Conservation (phyloP, 768 basidiomycete genomes). For the Wakefieldia striispora region DNA sequence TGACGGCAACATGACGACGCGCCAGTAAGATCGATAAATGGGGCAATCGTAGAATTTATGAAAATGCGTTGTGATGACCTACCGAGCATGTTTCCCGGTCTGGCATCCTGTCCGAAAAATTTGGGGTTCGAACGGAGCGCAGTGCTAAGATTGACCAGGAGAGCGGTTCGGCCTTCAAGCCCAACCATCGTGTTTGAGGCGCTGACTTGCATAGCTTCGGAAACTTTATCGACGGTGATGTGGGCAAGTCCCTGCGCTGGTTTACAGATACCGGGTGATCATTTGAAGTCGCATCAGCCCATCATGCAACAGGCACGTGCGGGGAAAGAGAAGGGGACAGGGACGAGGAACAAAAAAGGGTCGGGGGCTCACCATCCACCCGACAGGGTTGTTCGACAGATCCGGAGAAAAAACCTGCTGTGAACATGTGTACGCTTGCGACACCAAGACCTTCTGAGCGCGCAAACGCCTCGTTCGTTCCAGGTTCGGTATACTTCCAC, state of each 20-base stretch:
- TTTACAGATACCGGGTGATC: constrained; percentile 1
- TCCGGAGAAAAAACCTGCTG: constrained; percentile 77
- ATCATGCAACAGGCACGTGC: not conserved
- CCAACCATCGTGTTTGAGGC: constrained; percentile 85
- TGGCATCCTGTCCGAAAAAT: constrained; percentile 70
- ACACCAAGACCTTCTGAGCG: constrained; percentile 86
- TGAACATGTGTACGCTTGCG: constrained; percentile 89
- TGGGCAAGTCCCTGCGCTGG: constrained; percentile 68
- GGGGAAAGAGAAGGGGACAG: not conserved
- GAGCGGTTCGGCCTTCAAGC: constrained; percentile 77
- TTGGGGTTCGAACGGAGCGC: constrained; percentile 65
- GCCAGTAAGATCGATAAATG: too few species aligned
- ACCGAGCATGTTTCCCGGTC: constrained; percentile 87
- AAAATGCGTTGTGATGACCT: not conserved
- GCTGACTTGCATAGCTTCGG: constrained; percentile 76
- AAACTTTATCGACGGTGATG: constrained; percentile 58
- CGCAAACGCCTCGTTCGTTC: constrained; percentile 49
- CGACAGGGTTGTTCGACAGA: constrained; percentile 52
- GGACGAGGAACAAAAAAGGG: not conserved
- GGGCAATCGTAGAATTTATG: too few species aligned
- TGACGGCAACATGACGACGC: too few species aligned
- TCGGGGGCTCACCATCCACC: constrained; percentile 68
- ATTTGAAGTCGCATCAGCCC: not conserved
- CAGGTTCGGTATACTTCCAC: constrained; percentile 74
- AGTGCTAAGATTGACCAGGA: constrained; percentile 69